Conservation (phyloP, 2,329 filamentous ascomycete genomes). For the Plectosphaerella cucumerina region DNA sequence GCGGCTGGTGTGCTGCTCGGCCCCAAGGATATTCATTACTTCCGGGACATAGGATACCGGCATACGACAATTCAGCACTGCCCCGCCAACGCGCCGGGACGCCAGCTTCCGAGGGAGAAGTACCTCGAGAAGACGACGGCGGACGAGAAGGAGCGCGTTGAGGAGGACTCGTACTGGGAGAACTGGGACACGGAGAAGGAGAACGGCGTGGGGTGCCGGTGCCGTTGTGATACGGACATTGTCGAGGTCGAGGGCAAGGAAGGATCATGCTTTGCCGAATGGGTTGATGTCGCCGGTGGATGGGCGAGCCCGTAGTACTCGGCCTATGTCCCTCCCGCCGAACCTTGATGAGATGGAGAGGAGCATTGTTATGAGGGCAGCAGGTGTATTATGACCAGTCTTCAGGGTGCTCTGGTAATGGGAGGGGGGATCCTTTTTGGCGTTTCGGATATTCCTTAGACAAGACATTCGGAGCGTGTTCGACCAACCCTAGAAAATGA, state of each 20-base stretch:
- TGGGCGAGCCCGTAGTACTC: conserved; percentile 58
- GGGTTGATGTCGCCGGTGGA: conserved; percentile 95
- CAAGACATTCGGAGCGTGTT: no score
- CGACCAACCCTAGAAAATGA: no score
- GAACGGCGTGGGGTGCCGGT: conserved; percentile 95
- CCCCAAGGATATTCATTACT: conserved; percentile 89
- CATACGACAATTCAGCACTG: conserved; percentile 99
- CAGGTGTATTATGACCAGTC: no score
- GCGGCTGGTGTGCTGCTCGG: conserved; percentile 84
- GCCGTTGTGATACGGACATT: conserved; percentile 94
- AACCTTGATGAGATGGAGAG: not conserved
- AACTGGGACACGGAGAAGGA: conserved; percentile 82
- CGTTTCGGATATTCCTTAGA: no score
- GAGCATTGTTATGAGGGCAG: no score
- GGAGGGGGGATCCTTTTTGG: no score
- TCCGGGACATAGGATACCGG: conserved; percentile 96
- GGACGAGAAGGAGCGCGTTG: conserved; percentile 77
- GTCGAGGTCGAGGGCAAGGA: conserved; percentile 97
- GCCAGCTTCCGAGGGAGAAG: conserved; percentile 75
- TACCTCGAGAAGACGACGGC: conserved; percentile 77
- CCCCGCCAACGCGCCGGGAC: conserved; percentile 86
- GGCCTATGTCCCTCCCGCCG: not conserved
- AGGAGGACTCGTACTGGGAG: conserved; percentile 97
- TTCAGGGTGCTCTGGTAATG: no score
- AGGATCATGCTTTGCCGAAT: conserved; percentile 89